Conservation (phyloP, 441 rosid genomes). For the Populus trichocarpa region DNA sequence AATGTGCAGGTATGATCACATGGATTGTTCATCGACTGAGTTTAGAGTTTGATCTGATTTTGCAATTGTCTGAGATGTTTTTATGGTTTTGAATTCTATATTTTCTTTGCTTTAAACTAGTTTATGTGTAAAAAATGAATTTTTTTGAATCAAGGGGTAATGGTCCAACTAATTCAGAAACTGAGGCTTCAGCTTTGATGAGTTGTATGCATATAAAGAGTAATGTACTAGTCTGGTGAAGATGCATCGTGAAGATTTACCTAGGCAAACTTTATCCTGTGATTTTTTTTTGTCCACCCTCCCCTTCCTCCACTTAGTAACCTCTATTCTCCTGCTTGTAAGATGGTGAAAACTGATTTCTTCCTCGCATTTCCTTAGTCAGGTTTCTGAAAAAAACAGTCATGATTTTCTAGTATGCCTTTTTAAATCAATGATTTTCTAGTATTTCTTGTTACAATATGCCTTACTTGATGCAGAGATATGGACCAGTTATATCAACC, state of each 20-base stretch:
- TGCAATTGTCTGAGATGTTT: background rate
- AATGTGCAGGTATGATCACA: conserved; percentile 74
- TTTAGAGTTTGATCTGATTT: background rate
- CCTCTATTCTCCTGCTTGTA: background rate
- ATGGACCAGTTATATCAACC: conserved; percentile 95
- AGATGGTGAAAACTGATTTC: background rate
- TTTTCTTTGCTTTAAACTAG: background rate
- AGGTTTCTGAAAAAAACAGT: background rate
- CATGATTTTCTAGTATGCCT: background rate
- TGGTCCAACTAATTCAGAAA: background rate
- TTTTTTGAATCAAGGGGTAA: background rate
- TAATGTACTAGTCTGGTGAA: no score
- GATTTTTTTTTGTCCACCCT: no score
- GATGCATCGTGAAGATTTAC: no score
- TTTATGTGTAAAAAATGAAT: background rate
- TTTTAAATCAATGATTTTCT: background rate
- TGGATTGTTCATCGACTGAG: background rate
- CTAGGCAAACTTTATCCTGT: no score
- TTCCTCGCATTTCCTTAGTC: background rate
- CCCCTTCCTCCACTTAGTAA: no score
- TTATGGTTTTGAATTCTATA: background rate
- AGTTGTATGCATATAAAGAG: no score
- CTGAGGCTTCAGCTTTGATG: no score
- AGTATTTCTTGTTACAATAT: background rate
- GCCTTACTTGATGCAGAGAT: conserved; percentile 54